Base-by-base conservation (phyloP, 2,329 filamentous ascomycete genomes). In the Aureobasidium sp. region DNA sequence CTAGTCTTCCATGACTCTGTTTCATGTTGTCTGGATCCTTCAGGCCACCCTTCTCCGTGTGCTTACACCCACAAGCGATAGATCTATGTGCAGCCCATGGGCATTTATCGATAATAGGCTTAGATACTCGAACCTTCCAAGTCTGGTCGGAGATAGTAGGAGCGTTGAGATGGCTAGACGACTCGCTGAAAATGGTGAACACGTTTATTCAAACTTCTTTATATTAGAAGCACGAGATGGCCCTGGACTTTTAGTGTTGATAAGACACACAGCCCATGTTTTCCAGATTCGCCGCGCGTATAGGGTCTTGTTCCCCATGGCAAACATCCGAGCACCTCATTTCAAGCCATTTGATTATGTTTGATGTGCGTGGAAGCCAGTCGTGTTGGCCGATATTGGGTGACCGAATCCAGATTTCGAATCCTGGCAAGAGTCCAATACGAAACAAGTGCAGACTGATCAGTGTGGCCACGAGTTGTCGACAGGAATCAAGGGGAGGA, bases 211-310 rank as follows among this genome's bases (percentile, higher is more conserved):
- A 7, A 37, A 48, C 44, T 37, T 21, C 44, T 8, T 14, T 48
- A 48, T 48, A 48, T 48, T 48, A 35, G 37, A 48, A 48, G 22
- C 30, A 37, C 22, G 32, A 35, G n/a, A 7, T 37, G 21, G 29
- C 32, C 44, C 32, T 27, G 21, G 10, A 22, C 8, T n/a, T n/a
- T 17, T 48, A 27, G 37, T 27, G 37, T 16, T 7, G 32, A 27
- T 27, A 35, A 24, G 21, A 27, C 12, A 29, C 6, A 6, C 6
- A 29, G 27, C 6, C n/a, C n/a, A n/a, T n/a, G n/a, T n/a, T n/a
- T n/a, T n/a, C n/a, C n/a, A n/a, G n/a, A n/a, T n/a, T n/a, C n/a
- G n/a, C n/a, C n/a, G n/a, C 16, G 32, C 3, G 6, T 17, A 16
- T 29, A 44, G 11, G 16, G 22, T 14, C 2, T 30, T 10, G 29